Conservation (phyloP, 2,329 filamentous ascomycete genomes). For the Paecilomyces formosus region DNA sequence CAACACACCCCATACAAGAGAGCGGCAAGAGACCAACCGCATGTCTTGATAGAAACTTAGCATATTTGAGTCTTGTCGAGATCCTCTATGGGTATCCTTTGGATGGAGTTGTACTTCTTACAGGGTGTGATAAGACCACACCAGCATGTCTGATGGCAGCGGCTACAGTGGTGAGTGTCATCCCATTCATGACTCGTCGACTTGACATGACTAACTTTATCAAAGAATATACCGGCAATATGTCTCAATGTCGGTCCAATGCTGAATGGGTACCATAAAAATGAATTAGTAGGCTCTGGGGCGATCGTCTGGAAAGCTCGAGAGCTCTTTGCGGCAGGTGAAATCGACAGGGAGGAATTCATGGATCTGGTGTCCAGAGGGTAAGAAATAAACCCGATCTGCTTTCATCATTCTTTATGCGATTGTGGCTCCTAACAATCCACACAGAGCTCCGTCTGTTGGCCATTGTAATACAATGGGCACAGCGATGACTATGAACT, state of each 20-base stretch:
- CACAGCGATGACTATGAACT: constrained; percentile 48
- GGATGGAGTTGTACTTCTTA: constrained; percentile 45
- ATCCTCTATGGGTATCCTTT: constrained; percentile 42
- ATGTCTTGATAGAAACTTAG: constrained; percentile 43
- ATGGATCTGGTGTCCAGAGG: constrained; percentile 40
- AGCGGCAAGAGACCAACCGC: constrained; percentile 41
- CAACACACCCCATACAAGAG: constrained; percentile 47
- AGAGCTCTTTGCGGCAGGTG: constrained; percentile 41
- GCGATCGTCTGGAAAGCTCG: constrained; percentile 44
- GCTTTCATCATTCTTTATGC: background rate
- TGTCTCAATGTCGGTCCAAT: constrained; percentile 48
- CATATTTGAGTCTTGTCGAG: constrained; percentile 43
- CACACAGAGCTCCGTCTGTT: constrained; percentile 34
- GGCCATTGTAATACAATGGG: constrained; percentile 50
- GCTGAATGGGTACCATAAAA: constrained; percentile 42
- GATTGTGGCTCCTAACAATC: constrained; percentile 1
- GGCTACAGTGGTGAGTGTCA: constrained; percentile 36
- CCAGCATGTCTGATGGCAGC: constrained; percentile 47
- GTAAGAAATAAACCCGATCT: constrained; percentile 16
- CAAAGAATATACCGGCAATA: constrained; percentile 44
- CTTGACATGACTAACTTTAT: constrained; percentile 4
- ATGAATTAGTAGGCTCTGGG: constrained; percentile 38
- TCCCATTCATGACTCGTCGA: background rate
- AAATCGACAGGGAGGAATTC: constrained; percentile 38
- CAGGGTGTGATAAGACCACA: constrained; percentile 48